These are phyloP conservation scores for Paxillus involutus DNA, from an alignment of 768 basidiomycete genomes.

Conservation along the genomic window DNA sequence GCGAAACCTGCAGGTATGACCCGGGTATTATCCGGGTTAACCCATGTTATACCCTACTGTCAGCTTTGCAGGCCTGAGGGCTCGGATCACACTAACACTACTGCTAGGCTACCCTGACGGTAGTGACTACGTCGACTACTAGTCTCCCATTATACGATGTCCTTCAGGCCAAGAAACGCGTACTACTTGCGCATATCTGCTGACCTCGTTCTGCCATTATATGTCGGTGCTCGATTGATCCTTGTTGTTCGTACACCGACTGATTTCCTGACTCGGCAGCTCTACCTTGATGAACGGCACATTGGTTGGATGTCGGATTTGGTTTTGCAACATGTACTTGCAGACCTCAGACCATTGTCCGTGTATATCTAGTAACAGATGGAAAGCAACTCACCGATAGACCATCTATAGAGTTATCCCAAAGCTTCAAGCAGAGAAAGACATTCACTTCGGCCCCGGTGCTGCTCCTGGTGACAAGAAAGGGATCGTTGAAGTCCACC, in stretches of 20 bases:
- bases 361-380: slow-evolving; percentile 11
- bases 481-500: slow-evolving; percentile 76
- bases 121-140: too few relatives aligned
- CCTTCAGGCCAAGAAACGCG: slow-evolving; percentile 70
- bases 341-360: slow-evolving; percentile 73
- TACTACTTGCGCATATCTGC: slow-evolving; percentile 83
- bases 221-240: slow-evolving; percentile 43
- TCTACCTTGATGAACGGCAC: slow-evolving; percentile 89
- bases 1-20: too few relatives aligned
- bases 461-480: slow-evolving; percentile 52
- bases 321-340: slow-evolving; percentile 76
- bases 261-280: slow-evolving; percentile 33
- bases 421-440: slow-evolving; percentile 63
- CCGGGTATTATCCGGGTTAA: too few relatives aligned
- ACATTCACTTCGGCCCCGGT: slow-evolving; percentile 40
- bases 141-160: slow-evolving; percentile 39
- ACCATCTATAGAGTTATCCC: slow-evolving; percentile 53
- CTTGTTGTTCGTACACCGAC: slow-evolving; percentile 2
- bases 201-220: slow-evolving; percentile 72
- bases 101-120: too few relatives aligned
- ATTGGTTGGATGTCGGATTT: slow-evolving; percentile 88
- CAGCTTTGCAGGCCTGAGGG: too few relatives aligned
- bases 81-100: too few relatives aligned
- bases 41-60: too few relatives aligned
- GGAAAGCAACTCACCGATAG: neutral